Conservation (phyloP, 1,139 yeast genomes). For the Saccharomycopsis crataegensis region DNA sequence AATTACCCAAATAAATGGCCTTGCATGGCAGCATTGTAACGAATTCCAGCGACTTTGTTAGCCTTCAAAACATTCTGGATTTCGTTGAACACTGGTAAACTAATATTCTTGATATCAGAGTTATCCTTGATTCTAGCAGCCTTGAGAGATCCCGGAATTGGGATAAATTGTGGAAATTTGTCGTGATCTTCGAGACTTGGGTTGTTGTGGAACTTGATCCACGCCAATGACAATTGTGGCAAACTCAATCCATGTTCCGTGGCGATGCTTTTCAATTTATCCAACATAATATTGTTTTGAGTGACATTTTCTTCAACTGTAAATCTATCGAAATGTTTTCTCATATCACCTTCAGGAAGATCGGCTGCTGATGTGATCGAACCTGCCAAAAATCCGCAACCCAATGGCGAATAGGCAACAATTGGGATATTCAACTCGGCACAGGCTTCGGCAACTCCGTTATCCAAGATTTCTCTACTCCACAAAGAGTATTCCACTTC, state of each 20-base stretch:
- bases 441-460: conserved; percentile 53
- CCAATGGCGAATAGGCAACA: conserved; percentile 75
- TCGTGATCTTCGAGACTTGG: conserved; percentile 31
- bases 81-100: conserved; percentile 45
- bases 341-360: conserved; percentile 48
- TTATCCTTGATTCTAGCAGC: conserved; percentile 53
- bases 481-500: conserved; percentile 73
- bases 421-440: conserved; percentile 57
- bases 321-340: conserved; percentile 51
- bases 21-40: conserved; percentile 35
- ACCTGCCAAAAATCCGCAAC: conserved; percentile 75
- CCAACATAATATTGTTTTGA: conserved; percentile 42
- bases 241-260: conserved; percentile 39
- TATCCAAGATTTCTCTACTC: conserved; percentile 47
- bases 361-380: conserved; percentile 37
- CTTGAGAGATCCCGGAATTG: conserved; percentile 73
- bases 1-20: conserved; percentile 16
- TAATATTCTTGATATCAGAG: conserved; percentile 39
- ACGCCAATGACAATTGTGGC: conserved; percentile 67
- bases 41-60: conserved; percentile 39
- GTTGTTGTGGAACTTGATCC: conserved; percentile 44
- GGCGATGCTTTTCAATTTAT: conserved; percentile 35
- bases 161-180: conserved; percentile 52
- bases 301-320: conserved; percentile 42
- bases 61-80: conserved; percentile 38